Evolutionary conservation across 202 grass and related monocot genomes (phyloP).

Genomic region (Hordeum pubiflorum): DNA sequence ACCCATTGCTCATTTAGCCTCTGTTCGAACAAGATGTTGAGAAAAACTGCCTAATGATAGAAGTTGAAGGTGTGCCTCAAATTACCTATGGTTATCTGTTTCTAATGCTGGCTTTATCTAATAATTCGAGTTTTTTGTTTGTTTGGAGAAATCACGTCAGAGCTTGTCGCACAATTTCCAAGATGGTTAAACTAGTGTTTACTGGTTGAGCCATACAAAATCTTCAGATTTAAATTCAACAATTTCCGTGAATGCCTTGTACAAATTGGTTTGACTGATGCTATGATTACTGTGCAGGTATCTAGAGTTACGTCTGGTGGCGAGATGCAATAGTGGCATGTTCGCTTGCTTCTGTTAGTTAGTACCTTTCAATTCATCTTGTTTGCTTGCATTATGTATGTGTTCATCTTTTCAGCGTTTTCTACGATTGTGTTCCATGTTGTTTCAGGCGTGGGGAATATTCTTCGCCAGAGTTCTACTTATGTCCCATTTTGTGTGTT

Average conservation of each 20-base stretch:
- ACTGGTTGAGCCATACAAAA: not conserved
- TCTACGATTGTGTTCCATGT: not conserved
- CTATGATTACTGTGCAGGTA: not conserved
- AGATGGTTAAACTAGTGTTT: not conserved
- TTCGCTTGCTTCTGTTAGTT: not conserved
- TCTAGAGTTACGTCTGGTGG: not conserved
- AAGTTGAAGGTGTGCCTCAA: not conserved
- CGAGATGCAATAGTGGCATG: not conserved
- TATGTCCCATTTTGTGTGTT: too few relatives aligned
- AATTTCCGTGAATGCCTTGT: not conserved
- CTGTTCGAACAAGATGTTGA: not conserved
- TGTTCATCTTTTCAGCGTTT: not conserved
- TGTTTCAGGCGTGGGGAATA: not conserved
- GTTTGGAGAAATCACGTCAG: too few relatives aligned
- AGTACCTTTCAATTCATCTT: not conserved
- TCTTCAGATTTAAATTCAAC: not conserved
- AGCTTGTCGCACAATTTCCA: not conserved
- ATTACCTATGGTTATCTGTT: not conserved
- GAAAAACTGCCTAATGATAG: not conserved
- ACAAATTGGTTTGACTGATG: not conserved
- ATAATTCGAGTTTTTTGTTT: not conserved
- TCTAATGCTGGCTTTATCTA: not conserved
- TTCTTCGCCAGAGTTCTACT: rapidly evolving
- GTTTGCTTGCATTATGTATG: not conserved
- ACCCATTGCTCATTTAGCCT: not conserved